Percentiles rank a stretch among this genome's conserved stretches.
These are phyloP conservation scores for Cyberlindnera suaveolens DNA, from an alignment of 805 yeast genomes.

Conservation along the genomic window DNA sequence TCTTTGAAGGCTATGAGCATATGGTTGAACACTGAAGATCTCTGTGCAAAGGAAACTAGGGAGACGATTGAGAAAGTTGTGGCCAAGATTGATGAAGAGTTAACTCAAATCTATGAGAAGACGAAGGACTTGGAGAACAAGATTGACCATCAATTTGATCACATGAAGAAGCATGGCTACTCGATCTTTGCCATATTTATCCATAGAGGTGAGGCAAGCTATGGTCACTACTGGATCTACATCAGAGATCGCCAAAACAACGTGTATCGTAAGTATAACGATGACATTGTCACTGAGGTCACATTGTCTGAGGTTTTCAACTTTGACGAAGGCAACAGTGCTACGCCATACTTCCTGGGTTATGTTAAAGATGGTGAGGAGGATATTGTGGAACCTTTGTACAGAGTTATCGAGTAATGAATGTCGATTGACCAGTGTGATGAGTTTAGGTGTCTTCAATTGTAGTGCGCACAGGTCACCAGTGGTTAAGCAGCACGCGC, in stretches of 20 bases:
- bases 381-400: slow-evolving; percentile 58
- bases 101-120: slow-evolving; percentile 34
- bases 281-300: slow-evolving; percentile 88
- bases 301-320: slow-evolving; percentile 59
- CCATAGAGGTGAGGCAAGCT: slow-evolving; percentile 92
- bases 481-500: too few relatives aligned
- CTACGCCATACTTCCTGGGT: slow-evolving; percentile 91
- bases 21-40: slow-evolving; percentile 39
- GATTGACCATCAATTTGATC: slow-evolving; percentile 56
- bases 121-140: slow-evolving; percentile 39
- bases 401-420: slow-evolving; percentile 28
- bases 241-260: slow-evolving; percentile 67
- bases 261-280: slow-evolving; percentile 85
- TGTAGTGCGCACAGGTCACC: too few relatives aligned
- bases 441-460: too few relatives aligned
- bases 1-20: slow-evolving; percentile 51
- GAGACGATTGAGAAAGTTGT: slow-evolving; percentile 42
- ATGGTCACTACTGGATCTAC: slow-evolving; percentile 97
- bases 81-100: slow-evolving; percentile 38
- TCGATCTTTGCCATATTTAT: slow-evolving; percentile 86
- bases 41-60: slow-evolving; percentile 42
- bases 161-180: slow-evolving; percentile 62
- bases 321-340: slow-evolving; percentile 63
- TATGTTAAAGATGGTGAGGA: slow-evolving; percentile 63
- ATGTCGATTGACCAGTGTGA: not conserved